Evolutionary conservation across 2,329 filamentous ascomycete genomes (phyloP).

Genomic region (Epichloe amarillans): DNA sequence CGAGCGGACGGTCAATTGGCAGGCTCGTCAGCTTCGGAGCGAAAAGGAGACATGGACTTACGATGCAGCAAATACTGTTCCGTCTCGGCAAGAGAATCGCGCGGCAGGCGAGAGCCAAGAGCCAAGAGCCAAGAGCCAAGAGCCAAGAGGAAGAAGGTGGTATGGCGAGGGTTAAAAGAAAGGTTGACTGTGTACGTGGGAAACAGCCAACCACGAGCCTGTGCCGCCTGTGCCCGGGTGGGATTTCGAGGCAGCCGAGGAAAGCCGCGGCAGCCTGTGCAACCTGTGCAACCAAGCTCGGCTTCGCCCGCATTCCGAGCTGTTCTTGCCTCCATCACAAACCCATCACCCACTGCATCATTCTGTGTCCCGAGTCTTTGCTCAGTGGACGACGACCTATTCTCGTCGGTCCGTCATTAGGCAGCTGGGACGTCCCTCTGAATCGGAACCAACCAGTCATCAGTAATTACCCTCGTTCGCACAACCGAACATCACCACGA

Average conservation of each 20-base stretch:
- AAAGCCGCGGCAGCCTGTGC: slow-evolving; percentile 15
- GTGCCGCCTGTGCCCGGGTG: neutral
- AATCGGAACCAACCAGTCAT: too few species aligned
- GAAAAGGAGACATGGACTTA: neutral
- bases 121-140: neutral
- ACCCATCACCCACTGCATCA: neutral
- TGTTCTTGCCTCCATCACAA: neutral
- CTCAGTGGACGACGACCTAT: too few species aligned
- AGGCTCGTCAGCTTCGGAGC: neutral
- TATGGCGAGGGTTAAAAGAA: neutral
- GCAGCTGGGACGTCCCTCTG: too few species aligned
- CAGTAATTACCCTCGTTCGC: too few species aligned
- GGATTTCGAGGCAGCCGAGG: slow-evolving; percentile 18
- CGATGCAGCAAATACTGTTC: neutral
- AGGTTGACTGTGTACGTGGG: neutral
- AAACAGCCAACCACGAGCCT: neutral
- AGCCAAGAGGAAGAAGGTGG: neutral
- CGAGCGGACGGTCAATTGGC: slow-evolving; percentile 1
- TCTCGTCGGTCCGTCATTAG: too few species aligned
- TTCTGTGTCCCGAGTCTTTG: neutral
- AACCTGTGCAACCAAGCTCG: neutral
- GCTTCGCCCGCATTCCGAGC: slow-evolving; percentile 1
- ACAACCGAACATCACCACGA: slow-evolving; percentile 5
- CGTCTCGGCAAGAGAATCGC: neutral
- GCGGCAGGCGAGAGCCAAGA: neutral